phyloP scores from a whole-genome alignment of 2,329 filamentous ascomycete genomes.

The Clonostachys rosea region DNA sequence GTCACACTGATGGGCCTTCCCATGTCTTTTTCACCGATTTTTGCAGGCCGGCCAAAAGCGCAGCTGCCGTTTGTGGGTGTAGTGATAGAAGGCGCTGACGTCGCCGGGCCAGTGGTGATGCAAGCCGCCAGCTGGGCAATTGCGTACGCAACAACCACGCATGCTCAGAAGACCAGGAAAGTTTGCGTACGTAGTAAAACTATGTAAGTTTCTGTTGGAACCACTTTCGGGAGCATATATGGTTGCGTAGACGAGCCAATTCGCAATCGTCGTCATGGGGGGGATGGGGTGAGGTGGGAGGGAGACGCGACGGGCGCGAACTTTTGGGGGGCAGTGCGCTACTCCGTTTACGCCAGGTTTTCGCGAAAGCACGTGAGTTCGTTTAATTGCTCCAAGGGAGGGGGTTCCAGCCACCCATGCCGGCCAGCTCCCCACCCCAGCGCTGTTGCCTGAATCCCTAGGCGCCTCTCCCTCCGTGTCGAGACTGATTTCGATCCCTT shows the following conservation, averaged over 20 bases:
- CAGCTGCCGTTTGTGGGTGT: too few relatives aligned
- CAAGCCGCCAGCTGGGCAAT: too few relatives aligned
- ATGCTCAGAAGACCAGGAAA: conserved; percentile 8
- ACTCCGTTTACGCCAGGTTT: conserved; percentile 24
- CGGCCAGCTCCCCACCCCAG: neutral
- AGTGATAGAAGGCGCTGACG: too few relatives aligned
- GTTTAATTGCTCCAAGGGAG: conserved; percentile 4
- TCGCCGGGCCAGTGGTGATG: too few relatives aligned
- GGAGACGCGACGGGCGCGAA: conserved; percentile 38
- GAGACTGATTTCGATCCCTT: neutral
- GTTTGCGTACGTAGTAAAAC: conserved; percentile 12
- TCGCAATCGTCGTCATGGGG: conserved; percentile 17
- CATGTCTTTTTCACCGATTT: neutral
- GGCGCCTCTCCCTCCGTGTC: neutral
- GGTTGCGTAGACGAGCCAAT: conserved; percentile 13
- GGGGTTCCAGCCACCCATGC: neutral
- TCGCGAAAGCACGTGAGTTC: conserved; percentile 38
- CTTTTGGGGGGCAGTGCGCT: conserved; percentile 19
- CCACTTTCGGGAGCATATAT: conserved; percentile 11
- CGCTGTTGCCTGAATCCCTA: conserved; percentile 1
- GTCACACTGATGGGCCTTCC: too few relatives aligned
- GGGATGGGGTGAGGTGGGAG: conserved; percentile 31
- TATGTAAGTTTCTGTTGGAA: neutral
- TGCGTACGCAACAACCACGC: conserved; percentile 1
- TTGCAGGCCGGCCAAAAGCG: neutral